A percentile compares a stretch with the other conserved stretches of the same genome.
Evolutionary conservation across 2,329 filamentous ascomycete genomes (phyloP).

Genomic region (Botrytis tulipae): DNA sequence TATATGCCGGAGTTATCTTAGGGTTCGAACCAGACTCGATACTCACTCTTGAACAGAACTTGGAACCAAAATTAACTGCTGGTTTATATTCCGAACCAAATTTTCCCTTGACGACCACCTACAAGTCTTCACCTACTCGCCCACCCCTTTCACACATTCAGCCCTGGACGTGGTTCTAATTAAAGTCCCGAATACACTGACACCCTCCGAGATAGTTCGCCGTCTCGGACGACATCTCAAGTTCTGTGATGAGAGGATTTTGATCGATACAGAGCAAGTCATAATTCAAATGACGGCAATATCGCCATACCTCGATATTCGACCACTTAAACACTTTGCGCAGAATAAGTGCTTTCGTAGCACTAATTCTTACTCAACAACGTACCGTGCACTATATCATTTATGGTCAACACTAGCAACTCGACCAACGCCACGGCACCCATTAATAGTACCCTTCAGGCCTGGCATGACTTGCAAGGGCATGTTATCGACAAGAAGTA

Average conservation of each 20-base stretch:
- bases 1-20: background rate
- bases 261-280: background rate
- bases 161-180: background rate
- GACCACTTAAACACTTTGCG: background rate
- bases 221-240: background rate
- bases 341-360: background rate
- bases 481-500: slow-evolving; percentile 27
- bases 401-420: slow-evolving; percentile 17
- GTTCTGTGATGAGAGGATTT: background rate
- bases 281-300: slow-evolving; percentile 15
- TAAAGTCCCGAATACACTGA: background rate
- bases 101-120: background rate
- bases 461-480: slow-evolving; percentile 24
- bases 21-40: slow-evolving; percentile 12
- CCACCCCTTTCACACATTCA: background rate
- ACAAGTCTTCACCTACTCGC: background rate
- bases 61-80: background rate
- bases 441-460: slow-evolving; percentile 4
- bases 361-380: background rate
- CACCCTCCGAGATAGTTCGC: background rate
- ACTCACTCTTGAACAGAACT: background rate
- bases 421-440: slow-evolving; percentile 16
- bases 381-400: background rate
- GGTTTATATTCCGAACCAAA: background rate
- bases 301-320: slow-evolving; percentile 2